Conservation (phyloP, 441 rosid species). For the Gossypium davidsonii region DNA sequence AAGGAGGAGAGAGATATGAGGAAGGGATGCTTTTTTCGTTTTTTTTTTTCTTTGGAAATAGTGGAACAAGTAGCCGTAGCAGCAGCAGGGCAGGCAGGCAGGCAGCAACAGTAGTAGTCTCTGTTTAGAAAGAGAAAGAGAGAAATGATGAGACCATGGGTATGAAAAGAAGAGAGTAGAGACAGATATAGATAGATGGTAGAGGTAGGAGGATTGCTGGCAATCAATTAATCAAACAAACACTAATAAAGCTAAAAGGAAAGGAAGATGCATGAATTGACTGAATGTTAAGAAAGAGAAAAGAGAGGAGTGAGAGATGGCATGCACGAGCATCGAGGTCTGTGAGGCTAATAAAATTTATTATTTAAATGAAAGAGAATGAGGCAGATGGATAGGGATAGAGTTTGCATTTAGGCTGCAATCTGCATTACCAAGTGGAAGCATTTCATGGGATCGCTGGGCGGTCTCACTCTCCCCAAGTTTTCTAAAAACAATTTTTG, state of each 20-base stretch:
- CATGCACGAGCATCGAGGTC: conserved; percentile 22
- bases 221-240: not conserved
- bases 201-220: conserved; percentile 15
- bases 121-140: not conserved
- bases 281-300: conserved; percentile 13
- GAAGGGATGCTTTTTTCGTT: not conserved
- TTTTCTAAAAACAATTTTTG: no score
- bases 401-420: conserved; percentile 6
- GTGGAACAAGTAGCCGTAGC: conserved; percentile 19
- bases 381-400: conserved; percentile 17
- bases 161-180: conserved; percentile 13
- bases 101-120: not conserved
- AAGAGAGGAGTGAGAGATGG: conserved; percentile 17
- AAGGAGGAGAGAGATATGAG: conserved; percentile 1
- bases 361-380: not conserved
- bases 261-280: not conserved
- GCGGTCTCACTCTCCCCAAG: conserved; percentile 35
- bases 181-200: conserved; percentile 54
- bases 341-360: not conserved
- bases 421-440: conserved; percentile 37
- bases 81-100: not conserved
- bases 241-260: conserved; percentile 11
- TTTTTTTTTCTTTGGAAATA: conserved; percentile 33
- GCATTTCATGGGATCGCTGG: conserved; percentile 44
- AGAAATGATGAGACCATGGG: not conserved